Percentiles rank a stretch among this genome's conserved stretches.
phyloP scores from a whole-genome alignment of 345 rosid genomes.

The Populus alba region DNA sequence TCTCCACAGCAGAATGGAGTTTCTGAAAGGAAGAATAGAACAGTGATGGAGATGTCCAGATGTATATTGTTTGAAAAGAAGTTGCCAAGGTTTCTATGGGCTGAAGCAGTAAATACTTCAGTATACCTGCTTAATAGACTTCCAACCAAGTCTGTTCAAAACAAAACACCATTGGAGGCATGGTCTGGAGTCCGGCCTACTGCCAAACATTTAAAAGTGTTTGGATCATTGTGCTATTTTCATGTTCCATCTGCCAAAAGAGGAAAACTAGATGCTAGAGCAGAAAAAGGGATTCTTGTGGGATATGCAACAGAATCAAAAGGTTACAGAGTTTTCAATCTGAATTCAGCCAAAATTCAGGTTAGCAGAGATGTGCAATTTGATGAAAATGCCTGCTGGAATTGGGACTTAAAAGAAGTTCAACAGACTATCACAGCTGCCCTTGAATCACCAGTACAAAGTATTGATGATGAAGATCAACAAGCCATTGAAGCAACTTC shows the following conservation, averaged over 20 bases:
- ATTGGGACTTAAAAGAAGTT: not conserved
- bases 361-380: slow-evolving; percentile 1
- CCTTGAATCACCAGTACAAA: not conserved
- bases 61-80: not conserved
- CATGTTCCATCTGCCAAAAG: not conserved
- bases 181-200: not conserved
- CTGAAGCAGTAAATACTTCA: not conserved
- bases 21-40: not conserved
- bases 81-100: not conserved
- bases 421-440: no score
- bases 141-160: not conserved
- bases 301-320: not conserved
- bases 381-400: not conserved
- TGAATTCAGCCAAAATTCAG: not conserved
- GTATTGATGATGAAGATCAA: no score
- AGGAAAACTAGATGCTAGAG: not conserved
- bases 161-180: not conserved
- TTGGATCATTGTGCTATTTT: not conserved
- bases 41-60: not conserved
- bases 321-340: not conserved
- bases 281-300: not conserved
- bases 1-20: not conserved
- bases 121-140: not conserved
- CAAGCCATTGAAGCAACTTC: not conserved
- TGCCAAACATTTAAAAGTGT: not conserved